Conservation (phyloP, 768 basidiomycete species). For the Lentinula edodes region DNA sequence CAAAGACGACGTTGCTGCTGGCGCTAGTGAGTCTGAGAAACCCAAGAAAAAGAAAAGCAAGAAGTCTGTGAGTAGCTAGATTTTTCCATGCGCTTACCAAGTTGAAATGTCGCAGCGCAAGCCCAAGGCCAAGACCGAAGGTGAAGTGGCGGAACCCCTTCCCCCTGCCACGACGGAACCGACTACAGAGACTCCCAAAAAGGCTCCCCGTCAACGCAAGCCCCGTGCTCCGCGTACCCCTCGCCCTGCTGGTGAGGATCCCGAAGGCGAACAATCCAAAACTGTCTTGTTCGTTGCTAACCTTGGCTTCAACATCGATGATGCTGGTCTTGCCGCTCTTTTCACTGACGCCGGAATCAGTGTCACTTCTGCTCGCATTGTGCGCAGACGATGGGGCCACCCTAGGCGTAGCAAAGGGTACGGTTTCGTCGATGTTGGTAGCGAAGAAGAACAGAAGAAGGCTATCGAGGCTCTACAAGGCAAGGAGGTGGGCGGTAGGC, state of each 20-base stretch:
- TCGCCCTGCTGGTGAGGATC: constrained; percentile 78
- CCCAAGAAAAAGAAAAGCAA: constrained; percentile 79
- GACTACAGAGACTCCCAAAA: constrained; percentile 30
- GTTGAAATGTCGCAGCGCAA: constrained; percentile 44
- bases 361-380: constrained; percentile 84
- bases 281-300: constrained; percentile 95
- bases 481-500: constrained; percentile 80
- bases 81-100: constrained; percentile 6
- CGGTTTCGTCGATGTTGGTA: constrained; percentile 94
- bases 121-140: constrained; percentile 33
- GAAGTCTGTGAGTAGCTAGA: constrained; percentile 40
- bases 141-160: constrained; percentile 32
- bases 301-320: constrained; percentile 91
- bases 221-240: constrained; percentile 49
- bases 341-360: constrained; percentile 85
- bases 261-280: constrained; percentile 83
- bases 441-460: constrained; percentile 85
- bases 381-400: constrained; percentile 77
- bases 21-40: constrained; percentile 66
- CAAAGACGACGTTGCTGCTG: constrained; percentile 51
- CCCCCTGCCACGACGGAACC: constrained; percentile 28
- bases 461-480: constrained; percentile 84
- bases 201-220: constrained; percentile 50
- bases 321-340: constrained; percentile 69
- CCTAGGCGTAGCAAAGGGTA: constrained; percentile 93